These are phyloP conservation scores for Candida sp. DNA, from an alignment of 1,139 yeast species.

Conservation along the genomic window DNA sequence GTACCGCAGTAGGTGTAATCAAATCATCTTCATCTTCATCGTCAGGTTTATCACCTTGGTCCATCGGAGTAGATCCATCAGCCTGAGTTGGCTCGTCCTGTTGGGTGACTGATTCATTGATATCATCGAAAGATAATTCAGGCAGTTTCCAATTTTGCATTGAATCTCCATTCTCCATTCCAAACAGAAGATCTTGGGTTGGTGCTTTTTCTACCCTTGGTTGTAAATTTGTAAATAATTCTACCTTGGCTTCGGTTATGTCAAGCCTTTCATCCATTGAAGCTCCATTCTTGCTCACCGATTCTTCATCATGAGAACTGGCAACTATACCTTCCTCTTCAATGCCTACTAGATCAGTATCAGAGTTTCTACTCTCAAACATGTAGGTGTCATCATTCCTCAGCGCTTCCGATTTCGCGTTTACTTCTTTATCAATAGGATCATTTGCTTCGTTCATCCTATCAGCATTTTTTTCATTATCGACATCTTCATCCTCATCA, in stretches of 20 bases:
- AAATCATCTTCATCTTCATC: constrained; percentile 23
- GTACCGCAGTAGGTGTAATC: constrained; percentile 24
- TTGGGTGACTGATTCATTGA: constrained; percentile 11
- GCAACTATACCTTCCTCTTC: constrained; percentile 1
- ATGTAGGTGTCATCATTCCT: constrained; percentile 33
- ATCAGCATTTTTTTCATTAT: constrained; percentile 14
- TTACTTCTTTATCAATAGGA: constrained; percentile 6
- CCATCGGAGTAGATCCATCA: constrained; percentile 14
- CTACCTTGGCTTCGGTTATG: constrained; percentile 6
- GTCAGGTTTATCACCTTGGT: constrained; percentile 4
- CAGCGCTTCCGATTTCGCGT: constrained; percentile 13
- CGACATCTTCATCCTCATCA: constrained; percentile 3
- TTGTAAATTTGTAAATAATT: constrained; percentile 29
- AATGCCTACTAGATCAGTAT: not conserved
- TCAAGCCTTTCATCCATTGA: not conserved
- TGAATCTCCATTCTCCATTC: not conserved
- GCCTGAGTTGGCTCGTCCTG: constrained; percentile 12
- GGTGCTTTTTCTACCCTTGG: constrained; percentile 14
- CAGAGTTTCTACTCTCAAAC: constrained; percentile 23
- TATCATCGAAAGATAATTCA: constrained; percentile 19
- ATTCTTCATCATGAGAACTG: constrained; percentile 3
- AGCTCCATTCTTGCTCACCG: not conserved
- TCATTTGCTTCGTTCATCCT: constrained; percentile 10
- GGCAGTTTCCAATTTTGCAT: constrained; percentile 5
- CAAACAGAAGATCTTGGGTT: constrained; percentile 6